Percentiles rank a stretch among this genome's conserved stretches.
Conservation (phyloP, 495 filamentous ascomycete genomes). For the Bathelium albidoporum region DNA sequence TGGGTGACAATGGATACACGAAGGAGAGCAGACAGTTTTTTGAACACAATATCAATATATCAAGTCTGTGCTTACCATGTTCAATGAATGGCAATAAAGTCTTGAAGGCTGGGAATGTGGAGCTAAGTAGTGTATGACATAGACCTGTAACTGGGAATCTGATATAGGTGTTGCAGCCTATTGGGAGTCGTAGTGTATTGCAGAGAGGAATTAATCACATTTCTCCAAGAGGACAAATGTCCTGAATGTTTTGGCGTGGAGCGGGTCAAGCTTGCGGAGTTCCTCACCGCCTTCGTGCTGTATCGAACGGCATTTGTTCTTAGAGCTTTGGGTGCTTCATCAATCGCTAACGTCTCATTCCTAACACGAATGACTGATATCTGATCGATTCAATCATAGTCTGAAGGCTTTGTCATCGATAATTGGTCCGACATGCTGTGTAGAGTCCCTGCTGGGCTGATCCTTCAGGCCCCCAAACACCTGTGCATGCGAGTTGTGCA, state of each 20-base stretch:
- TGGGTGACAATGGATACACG: too few relatives aligned
- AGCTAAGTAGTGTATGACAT: background rate
- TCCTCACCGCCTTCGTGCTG: background rate
- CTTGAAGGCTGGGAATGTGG: background rate
- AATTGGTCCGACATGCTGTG: background rate
- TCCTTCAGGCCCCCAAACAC: constrained; percentile 1
- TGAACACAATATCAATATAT: background rate
- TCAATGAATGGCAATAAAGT: background rate
- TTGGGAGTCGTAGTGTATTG: background rate
- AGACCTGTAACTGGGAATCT: background rate
- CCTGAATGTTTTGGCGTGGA: background rate
- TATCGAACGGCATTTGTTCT: too few relatives aligned
- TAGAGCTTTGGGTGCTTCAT: background rate
- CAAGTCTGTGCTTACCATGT: background rate
- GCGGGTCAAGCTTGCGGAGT: background rate
- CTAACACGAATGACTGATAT: background rate
- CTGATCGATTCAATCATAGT: too few relatives aligned
- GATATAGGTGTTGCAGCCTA: background rate
- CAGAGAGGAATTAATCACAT: background rate
- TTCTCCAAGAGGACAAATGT: background rate
- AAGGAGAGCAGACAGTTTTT: background rate
- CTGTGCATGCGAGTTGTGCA: background rate
- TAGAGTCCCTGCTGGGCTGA: background rate
- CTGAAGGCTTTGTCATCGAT: background rate
- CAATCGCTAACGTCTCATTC: background rate